These are phyloP conservation scores for Hortaea sp. DNA, from an alignment of 2,329 filamentous ascomycete genomes.

Conservation along the genomic window DNA sequence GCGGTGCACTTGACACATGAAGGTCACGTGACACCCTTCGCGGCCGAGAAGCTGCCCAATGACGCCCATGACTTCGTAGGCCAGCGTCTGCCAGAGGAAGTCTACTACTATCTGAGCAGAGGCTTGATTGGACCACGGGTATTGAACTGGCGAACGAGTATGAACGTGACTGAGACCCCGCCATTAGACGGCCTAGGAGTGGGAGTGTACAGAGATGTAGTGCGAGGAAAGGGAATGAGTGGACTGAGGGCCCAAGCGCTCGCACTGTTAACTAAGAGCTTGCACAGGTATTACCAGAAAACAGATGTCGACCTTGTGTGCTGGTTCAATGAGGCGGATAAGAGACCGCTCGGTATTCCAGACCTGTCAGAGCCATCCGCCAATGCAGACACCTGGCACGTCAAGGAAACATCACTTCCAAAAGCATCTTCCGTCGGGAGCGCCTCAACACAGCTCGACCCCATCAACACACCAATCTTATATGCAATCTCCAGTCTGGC, in stretches of 20 bases:
- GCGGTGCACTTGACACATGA: constrained; percentile 69
- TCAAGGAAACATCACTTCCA: constrained; percentile 36
- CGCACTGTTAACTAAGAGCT: constrained; percentile 20
- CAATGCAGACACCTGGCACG: constrained; percentile 56
- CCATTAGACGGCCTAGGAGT: constrained; percentile 76
- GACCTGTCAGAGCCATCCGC: constrained; percentile 12
- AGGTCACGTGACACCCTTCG: constrained; percentile 68
- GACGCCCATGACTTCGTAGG: constrained; percentile 87
- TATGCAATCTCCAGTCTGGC: constrained; percentile 49
- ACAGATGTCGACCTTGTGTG: constrained; percentile 67
- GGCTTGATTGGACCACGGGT: constrained; percentile 72
- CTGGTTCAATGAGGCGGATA: constrained; percentile 70
- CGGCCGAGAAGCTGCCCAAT: constrained; percentile 61
- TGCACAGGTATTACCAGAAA: constrained; percentile 50
- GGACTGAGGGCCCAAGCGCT: constrained; percentile 68
- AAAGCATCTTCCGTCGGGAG: neutral
- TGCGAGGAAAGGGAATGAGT: constrained; percentile 60
- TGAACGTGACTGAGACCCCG: constrained; percentile 67
- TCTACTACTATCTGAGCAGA: constrained; percentile 80
- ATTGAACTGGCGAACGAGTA: constrained; percentile 71
- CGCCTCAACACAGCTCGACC: constrained; percentile 8
- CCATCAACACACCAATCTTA: constrained; percentile 33
- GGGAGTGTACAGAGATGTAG: constrained; percentile 68
- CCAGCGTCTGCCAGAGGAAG: constrained; percentile 77
- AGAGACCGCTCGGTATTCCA: constrained; percentile 33